Conservation (phyloP, 2,329 filamentous ascomycete species). For the Colletotrichum scovillei region DNA sequence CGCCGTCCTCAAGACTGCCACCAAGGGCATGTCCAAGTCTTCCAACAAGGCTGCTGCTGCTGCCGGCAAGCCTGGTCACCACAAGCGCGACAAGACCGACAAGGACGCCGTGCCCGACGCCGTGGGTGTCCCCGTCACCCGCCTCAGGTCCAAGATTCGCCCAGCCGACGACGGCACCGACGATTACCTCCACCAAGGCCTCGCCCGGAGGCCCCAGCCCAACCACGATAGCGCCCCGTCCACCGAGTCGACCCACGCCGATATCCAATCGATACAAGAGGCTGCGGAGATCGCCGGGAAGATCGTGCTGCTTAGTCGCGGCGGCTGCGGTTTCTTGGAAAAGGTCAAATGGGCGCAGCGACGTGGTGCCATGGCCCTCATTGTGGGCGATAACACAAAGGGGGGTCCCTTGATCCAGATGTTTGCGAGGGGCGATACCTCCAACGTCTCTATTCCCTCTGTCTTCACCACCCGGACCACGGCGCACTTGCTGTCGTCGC, state of each 20-base stretch:
- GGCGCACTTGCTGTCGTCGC: conserved; percentile 88
- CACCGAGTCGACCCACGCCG: conserved; percentile 72
- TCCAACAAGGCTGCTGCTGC: conserved; percentile 42
- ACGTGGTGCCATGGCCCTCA: conserved; percentile 87
- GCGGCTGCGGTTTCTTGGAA: conserved; percentile 95
- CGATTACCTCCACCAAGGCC: conserved; percentile 77
- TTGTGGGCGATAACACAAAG: conserved; percentile 92
- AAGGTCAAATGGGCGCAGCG: conserved; percentile 98
- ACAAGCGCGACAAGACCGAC: conserved; percentile 48
- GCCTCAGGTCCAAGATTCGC: conserved; percentile 42
- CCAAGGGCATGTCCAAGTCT: conserved; percentile 41
- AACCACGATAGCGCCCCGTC: conserved; percentile 48
- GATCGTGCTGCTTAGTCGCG: conserved; percentile 89
- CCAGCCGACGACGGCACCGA: conserved; percentile 77
- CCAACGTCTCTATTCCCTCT: conserved; percentile 92
- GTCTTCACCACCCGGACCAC: conserved; percentile 96
- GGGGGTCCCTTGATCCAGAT: conserved; percentile 94
- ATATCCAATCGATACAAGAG: conserved; percentile 84
- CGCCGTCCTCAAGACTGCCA: conserved; percentile 52
- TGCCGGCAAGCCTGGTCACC: conserved; percentile 45
- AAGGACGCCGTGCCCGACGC: conserved; percentile 46
- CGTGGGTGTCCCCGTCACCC: conserved; percentile 38
- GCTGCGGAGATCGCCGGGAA: conserved; percentile 93
- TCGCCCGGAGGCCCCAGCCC: conserved; percentile 45
- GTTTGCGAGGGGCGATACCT: conserved; percentile 97